Evolutionary conservation across 2,329 filamentous ascomycete genomes (phyloP), one percentile per base, ranked within the genome.

Genomic region (Aspergillus puulaauensis): DNA sequence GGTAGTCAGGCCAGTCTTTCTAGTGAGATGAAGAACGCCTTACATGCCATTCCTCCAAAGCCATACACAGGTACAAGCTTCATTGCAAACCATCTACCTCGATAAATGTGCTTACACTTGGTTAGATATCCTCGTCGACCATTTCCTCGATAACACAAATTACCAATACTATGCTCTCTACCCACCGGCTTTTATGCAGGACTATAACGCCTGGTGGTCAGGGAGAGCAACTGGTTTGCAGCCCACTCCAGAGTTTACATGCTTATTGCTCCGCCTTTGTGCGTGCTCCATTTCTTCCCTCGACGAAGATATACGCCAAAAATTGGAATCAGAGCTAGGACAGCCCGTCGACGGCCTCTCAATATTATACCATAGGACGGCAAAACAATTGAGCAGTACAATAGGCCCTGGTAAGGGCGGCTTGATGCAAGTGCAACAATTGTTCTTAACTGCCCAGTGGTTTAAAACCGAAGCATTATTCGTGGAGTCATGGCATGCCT

Each of bases 401-500:
- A 78, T 82, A 40, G 52, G 72, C 3, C 75, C 78, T 1, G 78
- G 79, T 0, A 74, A 74, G 51, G 78, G 77, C 1, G 75, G 78
- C 3, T 64, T 82, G 6, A 66, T 72, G 37, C 77, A 81, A 15
- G 76, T 82, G 2, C 80, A 82, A 62, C 80, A 82, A 61, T 68
- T 79, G n/a, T 81, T 82, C 54, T 60, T 82, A 3, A 78, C 74
- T 21, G 74, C 76, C 2, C 70, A 72, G 21, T 82, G 79, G 79
- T 76, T 75, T 44, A 82, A 81, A 58, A 75, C 75, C 3, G 78
- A 80, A 55, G 76, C 75, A 14, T 71, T 73, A 19, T 81, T 80
- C 62, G 74, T 79, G 1, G 78, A 81, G 31, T 74, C 80, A 0
- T 82, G 80, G 80, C 79, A 82, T 69, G 66, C 75, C 3, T 61